phyloP scores from a whole-genome alignment of 768 basidiomycete species.

The Russula ochroleuca region DNA sequence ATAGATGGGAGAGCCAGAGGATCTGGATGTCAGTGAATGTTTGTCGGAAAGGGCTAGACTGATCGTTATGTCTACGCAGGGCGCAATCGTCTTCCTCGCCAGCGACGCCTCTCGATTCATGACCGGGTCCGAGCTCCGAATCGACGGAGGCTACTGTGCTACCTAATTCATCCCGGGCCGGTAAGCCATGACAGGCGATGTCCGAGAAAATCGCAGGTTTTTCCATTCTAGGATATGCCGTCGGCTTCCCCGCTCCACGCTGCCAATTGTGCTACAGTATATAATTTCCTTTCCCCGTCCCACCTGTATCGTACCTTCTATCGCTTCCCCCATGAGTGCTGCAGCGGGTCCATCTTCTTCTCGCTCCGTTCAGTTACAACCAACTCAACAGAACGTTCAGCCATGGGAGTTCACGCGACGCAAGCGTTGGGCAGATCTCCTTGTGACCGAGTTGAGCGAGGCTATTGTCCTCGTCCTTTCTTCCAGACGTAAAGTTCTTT shows the following conservation, averaged over 20 bases:
- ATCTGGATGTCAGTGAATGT: constrained; percentile 56
- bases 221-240: constrained; percentile 13
- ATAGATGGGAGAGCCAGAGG: constrained; percentile 89
- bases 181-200: background rate
- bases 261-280: background rate
- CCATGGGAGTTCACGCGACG: constrained; percentile 80
- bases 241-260: constrained; percentile 22
- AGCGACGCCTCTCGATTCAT: constrained; percentile 89
- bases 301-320: background rate
- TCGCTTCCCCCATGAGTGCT: constrained; percentile 14
- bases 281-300: background rate
- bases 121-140: constrained; percentile 79
- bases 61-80: constrained; percentile 39
- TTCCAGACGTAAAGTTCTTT: constrained; percentile 56
- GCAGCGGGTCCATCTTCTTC: constrained; percentile 14
- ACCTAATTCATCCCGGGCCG: constrained; percentile 39
- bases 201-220: constrained; percentile 18
- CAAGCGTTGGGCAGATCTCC: constrained; percentile 81
- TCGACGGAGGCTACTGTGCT: constrained; percentile 87
- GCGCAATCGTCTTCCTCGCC: constrained; percentile 84
- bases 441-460: constrained; percentile 72
- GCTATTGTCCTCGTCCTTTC: constrained; percentile 67
- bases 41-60: background rate
- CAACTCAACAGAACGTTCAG: constrained; percentile 22
- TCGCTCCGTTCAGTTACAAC: constrained; percentile 10